Base-by-base conservation (phyloP, 768 basidiomycete genomes). In the Lyophyllum atratum region DNA sequence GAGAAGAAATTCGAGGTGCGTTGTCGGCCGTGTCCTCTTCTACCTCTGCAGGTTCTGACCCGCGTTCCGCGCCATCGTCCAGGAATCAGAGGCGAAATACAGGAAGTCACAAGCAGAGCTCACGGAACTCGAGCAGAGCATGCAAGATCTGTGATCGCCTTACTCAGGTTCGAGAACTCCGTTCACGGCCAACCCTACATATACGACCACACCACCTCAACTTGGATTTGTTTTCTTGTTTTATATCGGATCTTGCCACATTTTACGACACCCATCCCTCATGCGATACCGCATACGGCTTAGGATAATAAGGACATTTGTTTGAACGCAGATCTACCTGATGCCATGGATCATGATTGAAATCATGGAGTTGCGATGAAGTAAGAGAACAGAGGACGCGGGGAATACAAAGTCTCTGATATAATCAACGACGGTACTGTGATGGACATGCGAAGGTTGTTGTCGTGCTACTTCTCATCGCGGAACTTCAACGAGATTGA, bases 1-100 rank as follows among this genome's bases (percentile, higher is more conserved):
- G 95, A 97, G 85, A 85, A 88, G 82, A 98, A 96, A 76, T 91
- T 85, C 77, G 95, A 95, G 81, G 95, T 93, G 66, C 66, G 85
- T 74, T 17, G 26, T 28, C 28, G 33, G 24, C 29, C 24, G 14
- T 22, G 28, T 31, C 15, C 8, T 4, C 45, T 8, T 33, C 47
- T 28, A 33, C 53, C 29, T 19, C 31, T 28, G 15, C 46, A 49
- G 40, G 21, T 26, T n/a, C 25, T 54, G 40, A 57, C 57, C 19
- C 40, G 9, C 2, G 26, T 17, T 28, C 29, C 29, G 46, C 28
- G 17, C 40, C 29, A 58, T 59, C 33, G 28, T 51, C n/a, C 72
- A 94, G 92, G 92, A 95, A 64, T 77, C 80, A 59, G 65, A 82
- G 59, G 76, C 67, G 59, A 94, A 95, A 71, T 91, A 87, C 79